Base-by-base conservation (phyloP, 805 yeast genomes). In the Dipodascopsis tothii region DNA sequence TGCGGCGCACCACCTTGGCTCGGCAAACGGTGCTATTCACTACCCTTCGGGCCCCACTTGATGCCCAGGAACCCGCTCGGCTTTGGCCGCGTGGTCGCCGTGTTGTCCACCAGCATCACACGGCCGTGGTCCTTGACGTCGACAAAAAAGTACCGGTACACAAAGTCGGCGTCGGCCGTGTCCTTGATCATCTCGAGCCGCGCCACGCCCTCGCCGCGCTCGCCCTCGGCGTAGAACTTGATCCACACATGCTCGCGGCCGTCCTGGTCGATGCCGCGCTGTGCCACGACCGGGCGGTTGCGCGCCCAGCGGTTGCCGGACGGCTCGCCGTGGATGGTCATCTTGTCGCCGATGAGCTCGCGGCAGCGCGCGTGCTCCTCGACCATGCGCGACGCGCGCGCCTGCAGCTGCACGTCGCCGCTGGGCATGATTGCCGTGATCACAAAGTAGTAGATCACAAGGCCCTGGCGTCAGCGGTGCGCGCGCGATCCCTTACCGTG, bases 391-490 rank as follows among this genome's bases (percentile, higher is more conserved):
- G 85, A 85, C 1, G 88, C 88, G 55, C 83, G 75, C 65, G 84
- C 84, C 67, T 85, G 85, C 1, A 90, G 74, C 46, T 80, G 81
- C 0, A 94, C 84, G 56, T 85, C 94, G 14, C 94, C 94, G 1
- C 88, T 79, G 9, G 95, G 94, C 32, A 85, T 74, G 54, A 83
- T 75, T 21, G 85, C 62, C 57, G 85, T 94, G 2, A 80, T 72
- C 7, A 80, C 71, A 17, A 53, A 42, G 39, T 53, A 53, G 39
- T 53, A 53, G 9, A 41, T 43, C 4, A 50, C 52, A 34, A 53
- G 38, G 6, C 57, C 50, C 51, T 46, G 21, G 6, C 9, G 30
- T 25, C 30, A 25, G 11, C 9, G 30, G 9, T 25, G 9, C 30
- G 30, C 14, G 14, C 30, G 11, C 14, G 14, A 14, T 25, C 30